Evolutionary conservation across 495 filamentous ascomycete species (phyloP), one percentile per base, ranked within the genome.

Genomic region (Trichoderma gamsii): DNA sequence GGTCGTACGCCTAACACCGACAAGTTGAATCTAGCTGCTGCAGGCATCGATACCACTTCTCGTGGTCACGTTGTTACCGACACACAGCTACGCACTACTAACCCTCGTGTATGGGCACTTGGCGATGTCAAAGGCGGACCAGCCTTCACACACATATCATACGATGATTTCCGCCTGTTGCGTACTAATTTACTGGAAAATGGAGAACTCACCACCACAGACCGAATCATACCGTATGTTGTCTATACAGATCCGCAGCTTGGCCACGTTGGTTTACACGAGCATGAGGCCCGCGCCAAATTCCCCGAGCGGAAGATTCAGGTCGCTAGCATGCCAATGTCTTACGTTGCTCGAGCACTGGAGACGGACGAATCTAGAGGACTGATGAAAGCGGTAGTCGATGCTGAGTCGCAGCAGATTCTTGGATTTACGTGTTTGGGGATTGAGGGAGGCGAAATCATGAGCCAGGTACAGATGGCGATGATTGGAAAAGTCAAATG

Each of bases 101-200:
- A 71, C 0, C 69, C 74, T 13, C 74, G 74, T 32, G 73, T 85
- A 35, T 86, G 77, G 68, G 81, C 77, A 6, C 67, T 86, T 4
- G 83, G 84, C 64, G 83, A 86, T 67, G 79, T 80, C 44, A 80
- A 83, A 65, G 82, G 81, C 43, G 78, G 77, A 6, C 83, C 83
- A 12, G 81, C 82, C 6, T 86, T 86, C 73, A 85, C 82, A 4
- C 83, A 86, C 73, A 76, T 85, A 64, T 81, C 80, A 0, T 85
- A 84, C 74, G 82, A 86, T 71, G 82, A 85, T 71, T 85, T 81
- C 67, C 82, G 84, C 65, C 81, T 85, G 71, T 44, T 85, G 46
- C 74, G 77, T 44, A 68, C 72, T 67, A 81, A 82, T 70, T 67
- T 82, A 68, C 49, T 79, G 64, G 25, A 67, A 43, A 9, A 64